Evolutionary conservation across 2,329 filamentous ascomycete species (phyloP).

Genomic region (Neonectria punicea): DNA sequence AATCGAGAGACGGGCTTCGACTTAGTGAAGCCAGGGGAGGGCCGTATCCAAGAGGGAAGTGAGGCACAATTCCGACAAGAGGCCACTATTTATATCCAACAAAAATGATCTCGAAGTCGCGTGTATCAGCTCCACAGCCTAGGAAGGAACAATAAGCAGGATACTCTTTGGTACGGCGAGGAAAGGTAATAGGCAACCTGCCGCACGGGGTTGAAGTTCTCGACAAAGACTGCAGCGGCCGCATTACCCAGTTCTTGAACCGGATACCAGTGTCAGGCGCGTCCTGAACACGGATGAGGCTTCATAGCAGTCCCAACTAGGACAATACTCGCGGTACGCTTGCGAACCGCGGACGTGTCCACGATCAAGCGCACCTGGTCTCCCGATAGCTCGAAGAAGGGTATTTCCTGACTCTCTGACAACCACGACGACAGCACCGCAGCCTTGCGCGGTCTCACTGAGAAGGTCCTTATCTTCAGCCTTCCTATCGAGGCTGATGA

Average conservation of each 20-base stretch:
- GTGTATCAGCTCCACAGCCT: background rate
- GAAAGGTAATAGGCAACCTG: conserved; percentile 5
- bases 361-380: background rate
- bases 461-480: background rate
- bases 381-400: conserved; percentile 1
- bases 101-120: conserved; percentile 4
- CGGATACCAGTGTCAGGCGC: conserved; percentile 8
- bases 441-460: background rate
- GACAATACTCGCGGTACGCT: background rate
- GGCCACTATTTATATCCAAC: conserved; percentile 20
- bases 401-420: conserved; percentile 10
- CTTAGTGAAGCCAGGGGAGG: background rate
- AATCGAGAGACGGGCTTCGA: background rate
- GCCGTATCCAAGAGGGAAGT: conserved; percentile 10
- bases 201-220: background rate
- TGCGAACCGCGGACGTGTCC: background rate
- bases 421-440: background rate
- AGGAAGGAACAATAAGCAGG: conserved; percentile 12
- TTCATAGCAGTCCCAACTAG: background rate
- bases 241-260: conserved; percentile 12
- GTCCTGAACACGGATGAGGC: background rate
- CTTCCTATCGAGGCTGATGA: background rate
- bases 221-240: background rate
- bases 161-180: background rate
- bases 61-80: background rate